Percentiles rank a stretch among this genome's conserved stretches.
Evolutionary conservation across 352 stramenopile species (phyloP).

Genomic region (Phytophthora pisi): DNA sequence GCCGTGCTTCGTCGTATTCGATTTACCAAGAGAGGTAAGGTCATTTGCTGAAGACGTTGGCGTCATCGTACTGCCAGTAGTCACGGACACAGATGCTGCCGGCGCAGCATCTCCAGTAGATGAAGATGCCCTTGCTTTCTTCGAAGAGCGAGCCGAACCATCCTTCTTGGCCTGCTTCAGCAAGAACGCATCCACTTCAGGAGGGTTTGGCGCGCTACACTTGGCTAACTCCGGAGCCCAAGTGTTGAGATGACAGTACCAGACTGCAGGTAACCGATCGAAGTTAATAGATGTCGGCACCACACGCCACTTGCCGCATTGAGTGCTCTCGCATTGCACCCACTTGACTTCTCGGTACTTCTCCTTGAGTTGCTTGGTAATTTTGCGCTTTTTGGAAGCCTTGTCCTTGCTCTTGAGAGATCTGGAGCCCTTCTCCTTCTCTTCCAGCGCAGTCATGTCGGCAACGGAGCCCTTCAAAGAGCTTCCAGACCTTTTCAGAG

Average conservation of each 20-base stretch:
- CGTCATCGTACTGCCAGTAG: constrained; percentile 8
- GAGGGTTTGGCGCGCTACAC: constrained; percentile 69
- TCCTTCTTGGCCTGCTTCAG: constrained; percentile 72
- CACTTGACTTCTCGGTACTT: constrained; percentile 90
- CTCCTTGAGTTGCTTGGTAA: constrained; percentile 78
- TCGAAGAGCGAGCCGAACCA: constrained; percentile 43
- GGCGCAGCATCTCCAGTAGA: constrained; percentile 14
- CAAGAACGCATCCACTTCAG: constrained; percentile 74
- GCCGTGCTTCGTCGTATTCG: constrained; percentile 26
- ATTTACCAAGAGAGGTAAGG: constrained; percentile 18
- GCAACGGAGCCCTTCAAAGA: constrained; percentile 26
- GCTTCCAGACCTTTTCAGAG: constrained; percentile 28
- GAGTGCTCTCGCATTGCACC: constrained; percentile 95
- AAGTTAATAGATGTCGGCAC: constrained; percentile 92
- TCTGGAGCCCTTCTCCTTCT: constrained; percentile 34
- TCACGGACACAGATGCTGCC: constrained; percentile 22
- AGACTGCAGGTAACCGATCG: constrained; percentile 90
- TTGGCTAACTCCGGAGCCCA: constrained; percentile 77
- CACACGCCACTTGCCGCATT: constrained; percentile 95
- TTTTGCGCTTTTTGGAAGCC: constrained; percentile 78
- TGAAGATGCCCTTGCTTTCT: constrained; percentile 49
- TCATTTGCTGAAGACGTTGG: constrained; percentile 26
- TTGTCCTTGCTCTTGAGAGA: constrained; percentile 63
- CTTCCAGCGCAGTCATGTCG: constrained; percentile 27
- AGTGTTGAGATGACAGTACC: constrained; percentile 84